A percentile compares a stretch with the other conserved stretches of the same genome.
Conservation (phyloP, 352 stramenopile genomes). For the Phytophthora litchii region DNA sequence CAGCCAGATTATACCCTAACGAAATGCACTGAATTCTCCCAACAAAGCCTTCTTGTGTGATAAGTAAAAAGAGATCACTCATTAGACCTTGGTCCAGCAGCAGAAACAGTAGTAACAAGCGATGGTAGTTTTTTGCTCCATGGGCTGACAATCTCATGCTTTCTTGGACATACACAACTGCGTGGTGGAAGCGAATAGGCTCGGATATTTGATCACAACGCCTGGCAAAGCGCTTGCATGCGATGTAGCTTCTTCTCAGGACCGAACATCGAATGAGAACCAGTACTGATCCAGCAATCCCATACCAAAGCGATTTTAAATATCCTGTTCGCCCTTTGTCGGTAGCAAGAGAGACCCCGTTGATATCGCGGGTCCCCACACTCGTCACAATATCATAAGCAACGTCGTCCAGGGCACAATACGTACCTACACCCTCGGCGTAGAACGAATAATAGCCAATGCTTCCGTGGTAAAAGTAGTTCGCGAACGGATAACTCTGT, state of each 20-base stretch:
- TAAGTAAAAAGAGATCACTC: conserved; percentile 34
- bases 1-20: conserved; percentile 27
- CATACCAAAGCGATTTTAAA: conserved; percentile 22
- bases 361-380: conserved; percentile 21
- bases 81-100: conserved; percentile 26
- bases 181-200: conserved; percentile 7
- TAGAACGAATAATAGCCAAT: conserved; percentile 15
- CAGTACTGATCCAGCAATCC: neutral
- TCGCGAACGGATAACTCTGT: neutral
- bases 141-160: conserved; percentile 13
- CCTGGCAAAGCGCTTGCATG: conserved; percentile 14
- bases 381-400: conserved; percentile 17
- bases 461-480: conserved; percentile 15
- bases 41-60: conserved; percentile 18
- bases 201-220: conserved; percentile 3
- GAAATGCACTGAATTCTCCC: conserved; percentile 26
- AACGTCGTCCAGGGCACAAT: conserved; percentile 12
- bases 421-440: conserved; percentile 21
- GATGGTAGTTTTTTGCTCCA: conserved; percentile 23
- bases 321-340: conserved; percentile 2
- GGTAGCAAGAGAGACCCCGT: conserved; percentile 6
- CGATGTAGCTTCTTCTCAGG: conserved; percentile 10
- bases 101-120: conserved; percentile 12
- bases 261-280: conserved; percentile 8
- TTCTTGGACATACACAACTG: conserved; percentile 23